These are phyloP conservation scores for Mycena galopus DNA, from an alignment of 768 basidiomycete genomes.

Conservation along the genomic window DNA sequence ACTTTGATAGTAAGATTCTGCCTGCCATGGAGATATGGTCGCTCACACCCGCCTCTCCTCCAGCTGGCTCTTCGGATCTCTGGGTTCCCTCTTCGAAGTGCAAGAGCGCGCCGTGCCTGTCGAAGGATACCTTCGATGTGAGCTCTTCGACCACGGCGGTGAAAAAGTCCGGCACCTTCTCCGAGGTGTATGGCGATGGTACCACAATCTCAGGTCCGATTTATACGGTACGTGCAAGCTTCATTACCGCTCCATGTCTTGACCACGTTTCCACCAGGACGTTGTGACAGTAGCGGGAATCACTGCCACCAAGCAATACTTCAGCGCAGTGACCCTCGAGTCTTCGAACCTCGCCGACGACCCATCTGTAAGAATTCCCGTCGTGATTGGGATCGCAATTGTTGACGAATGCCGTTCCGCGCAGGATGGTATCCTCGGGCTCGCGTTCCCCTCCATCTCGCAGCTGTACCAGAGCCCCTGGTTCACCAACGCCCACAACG, in stretches of 20 bases:
- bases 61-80: constrained; percentile 24
- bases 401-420: too few relatives aligned
- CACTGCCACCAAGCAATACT: neutral
- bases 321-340: neutral
- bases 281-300: neutral
- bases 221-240: constrained; percentile 48
- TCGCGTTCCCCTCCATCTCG: neutral
- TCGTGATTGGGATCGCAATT: too few relatives aligned
- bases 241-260: too few relatives aligned
- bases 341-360: neutral
- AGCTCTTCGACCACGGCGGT: constrained; percentile 46
- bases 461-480: neutral
- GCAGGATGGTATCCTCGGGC: neutral
- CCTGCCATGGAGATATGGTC: too few relatives aligned
- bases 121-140: constrained; percentile 47
- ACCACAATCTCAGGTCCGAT: constrained; percentile 50
- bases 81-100: constrained; percentile 50
- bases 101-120: constrained; percentile 40
- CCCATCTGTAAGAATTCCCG: neutral
- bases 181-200: constrained; percentile 58
- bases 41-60: constrained; percentile 29
- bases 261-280: too few relatives aligned
- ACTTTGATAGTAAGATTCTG: neutral
- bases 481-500: neutral
- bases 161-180: constrained; percentile 46